Percentiles rank a stretch among this genome's conserved stretches.
Evolutionary conservation across 108 stramenopile species (phyloP).

Genomic region (Cylindrotheca fusiformis): DNA sequence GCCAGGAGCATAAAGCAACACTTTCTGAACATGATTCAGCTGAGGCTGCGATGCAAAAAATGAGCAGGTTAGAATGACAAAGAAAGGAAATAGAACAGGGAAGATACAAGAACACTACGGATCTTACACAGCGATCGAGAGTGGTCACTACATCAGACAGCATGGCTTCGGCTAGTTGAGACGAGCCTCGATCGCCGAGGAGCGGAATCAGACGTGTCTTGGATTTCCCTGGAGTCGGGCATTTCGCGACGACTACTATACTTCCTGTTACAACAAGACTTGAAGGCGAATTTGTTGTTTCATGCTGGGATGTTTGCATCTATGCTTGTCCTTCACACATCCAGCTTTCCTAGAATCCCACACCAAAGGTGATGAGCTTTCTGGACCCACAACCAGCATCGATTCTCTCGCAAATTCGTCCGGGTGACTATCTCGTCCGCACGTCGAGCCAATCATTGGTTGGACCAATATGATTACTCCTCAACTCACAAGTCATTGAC

Average conservation of each 20-base stretch:
- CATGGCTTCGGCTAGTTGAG: slow-evolving; percentile 71
- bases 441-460: too few relatives aligned
- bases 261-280: too few relatives aligned
- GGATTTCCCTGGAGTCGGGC: slow-evolving; percentile 66
- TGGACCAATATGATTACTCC: too few relatives aligned
- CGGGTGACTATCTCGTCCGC: too few relatives aligned
- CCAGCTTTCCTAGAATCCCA: too few relatives aligned
- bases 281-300: too few relatives aligned
- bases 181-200: slow-evolving; percentile 67
- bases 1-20: slow-evolving; percentile 66
- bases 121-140: slow-evolving; percentile 36
- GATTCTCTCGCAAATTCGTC: too few relatives aligned
- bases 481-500: too few relatives aligned
- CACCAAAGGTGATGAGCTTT: too few relatives aligned
- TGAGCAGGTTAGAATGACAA: background rate
- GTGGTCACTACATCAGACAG: slow-evolving; percentile 69
- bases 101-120: background rate
- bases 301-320: too few relatives aligned
- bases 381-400: too few relatives aligned
- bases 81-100: background rate
- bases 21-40: slow-evolving; percentile 39
- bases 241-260: slow-evolving; percentile 80
- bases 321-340: too few relatives aligned
- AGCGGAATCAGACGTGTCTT: slow-evolving; percentile 72
- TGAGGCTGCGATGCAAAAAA: slow-evolving; percentile 16